Base-by-base conservation (phyloP, 768 basidiomycete genomes). In the Trametes cingulata region DNA sequence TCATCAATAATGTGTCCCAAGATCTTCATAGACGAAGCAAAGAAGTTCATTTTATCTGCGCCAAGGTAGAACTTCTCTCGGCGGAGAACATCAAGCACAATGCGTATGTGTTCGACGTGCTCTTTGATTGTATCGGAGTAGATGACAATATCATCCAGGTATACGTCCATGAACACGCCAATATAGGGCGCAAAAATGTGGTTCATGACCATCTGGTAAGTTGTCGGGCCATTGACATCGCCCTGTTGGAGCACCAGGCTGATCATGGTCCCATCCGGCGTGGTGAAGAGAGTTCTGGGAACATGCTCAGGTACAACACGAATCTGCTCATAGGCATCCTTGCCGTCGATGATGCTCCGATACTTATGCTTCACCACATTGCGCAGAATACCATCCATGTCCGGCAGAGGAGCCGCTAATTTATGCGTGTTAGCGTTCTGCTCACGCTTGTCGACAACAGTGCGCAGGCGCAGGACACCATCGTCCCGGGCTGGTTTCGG, bases 1-100 rank as follows among this genome's bases (percentile, higher is more conserved):
- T 75, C 68, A 20, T 74, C 70, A 1, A 82, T 56, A 1, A 79
- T 60, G 0, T 68, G 69, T 0, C 79, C 78, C 0, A 80, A 57
- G 24, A 68, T 45, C 24, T 66, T 67, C 55, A 71, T 29, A 20
- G 58, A 36, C 0, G 36, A 7, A 0, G 47, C 46, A 15, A 70
- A 61, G 54, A 72, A 68, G 7, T 70, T 58, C 8, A 72, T 47
- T 58, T 72, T 72, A 5, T 56, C 19, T 0, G 58, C 43, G 13
- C 62, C 60, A 1, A 71, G 57, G 54, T 56, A 72, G 14, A 73
- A 29, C 56, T 55, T 19, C 35, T 65, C 65, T 0, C 33, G 10
- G 15, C 36, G 5, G 6, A 65, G 56, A 1, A 61, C 49, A 22
- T 64, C 62, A 27, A 66, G 41, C 0, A 68, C 58, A 0, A 65